Base-by-base conservation (phyloP, 768 basidiomycete species). In the Pleurotus sapidus region DNA sequence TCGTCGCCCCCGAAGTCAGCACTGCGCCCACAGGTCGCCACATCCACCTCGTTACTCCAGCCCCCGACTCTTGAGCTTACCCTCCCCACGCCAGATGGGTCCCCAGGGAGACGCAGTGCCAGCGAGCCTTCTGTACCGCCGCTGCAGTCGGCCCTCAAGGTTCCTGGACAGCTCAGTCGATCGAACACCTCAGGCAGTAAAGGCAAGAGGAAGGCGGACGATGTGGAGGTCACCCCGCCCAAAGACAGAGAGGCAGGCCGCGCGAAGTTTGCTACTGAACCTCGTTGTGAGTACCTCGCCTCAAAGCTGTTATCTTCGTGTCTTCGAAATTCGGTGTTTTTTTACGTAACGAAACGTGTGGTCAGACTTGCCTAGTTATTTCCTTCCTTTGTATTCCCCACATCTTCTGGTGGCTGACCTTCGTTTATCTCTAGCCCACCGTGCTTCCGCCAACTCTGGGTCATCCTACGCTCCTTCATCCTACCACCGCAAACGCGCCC, bases 181-280 rank as follows among this genome's bases (percentile, higher is more conserved):
- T 45, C 42, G 30, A 25, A 8, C 11, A 17, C 15, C 48, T 53
- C 54, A 17, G 42, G 49, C 23, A 60, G 70, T 34, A 82, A 76
- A 62, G 86, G 86, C 5, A 91, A 91, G 68, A 76, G 89, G 59
- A 91, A 90, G 66, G 88, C 87, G 5, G 86, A 88, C 45, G 88
- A 85, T 59, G 72, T 79, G 14, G 74, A 73, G 40, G 69, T 68
- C 39, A 88, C 88, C 2, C 87, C 87, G 34, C 85, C 87, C 5
- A 87, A 87, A 64, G 74, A 75, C 58, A 81, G 77, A 66, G 77
- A 79, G 58, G 69, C 58, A 49, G 67, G 72, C 27, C 67, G 70
- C 43, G 74, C 88, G 39, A 89, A 86, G 5, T 90, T 89, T 65
- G 84, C 84, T 42, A 76, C 82, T 54, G 84, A 83, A 58, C 77